Evolutionary conservation across 768 basidiomycete genomes (phyloP), one percentile per base, ranked within the genome.

Genomic region (Trametes meyenii): DNA sequence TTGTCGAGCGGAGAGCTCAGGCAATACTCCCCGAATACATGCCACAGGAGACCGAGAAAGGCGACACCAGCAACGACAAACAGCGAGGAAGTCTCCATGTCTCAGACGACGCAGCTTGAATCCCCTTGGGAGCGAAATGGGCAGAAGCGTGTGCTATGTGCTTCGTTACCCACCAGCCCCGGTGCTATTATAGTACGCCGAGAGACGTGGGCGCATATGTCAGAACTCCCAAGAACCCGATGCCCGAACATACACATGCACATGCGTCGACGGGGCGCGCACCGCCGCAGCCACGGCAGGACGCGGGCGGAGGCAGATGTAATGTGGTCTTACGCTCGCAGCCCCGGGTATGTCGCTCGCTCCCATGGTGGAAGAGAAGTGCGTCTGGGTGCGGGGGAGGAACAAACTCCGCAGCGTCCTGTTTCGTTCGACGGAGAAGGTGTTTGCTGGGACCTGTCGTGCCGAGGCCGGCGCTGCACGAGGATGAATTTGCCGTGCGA

Each of bases 1-100:
- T 48, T 58, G 33, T 63, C 61, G 26, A 63, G 39, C 1, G 58
- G 50, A 6, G 50, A 52, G 5, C 26, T 12, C 5, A 46, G 19
- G 23, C 52, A 16, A 26, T 50, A 44, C 17, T 51, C 23, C 21
- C 48, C 21, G 35, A 50, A 40, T 16, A 50, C n/a, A 7, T 19
- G 19, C 57, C 57, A 58, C 11, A 58, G 14, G 3, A 19, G 21
- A 24, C 13, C 21, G 19, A 46, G 23, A 8, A 46, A 13, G 7
- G 45, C 21, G 13, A 46, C n/a, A 24, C 21, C n/a, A 24, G 21
- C 19, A 13, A 23, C 21, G 45, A 46, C 21, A 11, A 46, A 12
- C 8, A 23, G 45, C 21, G 24, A 24, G 21, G 45, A 46, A 23
- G 21, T 23, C 21, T 46, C 45, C 45, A 46, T 46, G 19, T 13